Base-by-base conservation (phyloP, 1,284 basidiomycete species). In the Somion occarium region DNA sequence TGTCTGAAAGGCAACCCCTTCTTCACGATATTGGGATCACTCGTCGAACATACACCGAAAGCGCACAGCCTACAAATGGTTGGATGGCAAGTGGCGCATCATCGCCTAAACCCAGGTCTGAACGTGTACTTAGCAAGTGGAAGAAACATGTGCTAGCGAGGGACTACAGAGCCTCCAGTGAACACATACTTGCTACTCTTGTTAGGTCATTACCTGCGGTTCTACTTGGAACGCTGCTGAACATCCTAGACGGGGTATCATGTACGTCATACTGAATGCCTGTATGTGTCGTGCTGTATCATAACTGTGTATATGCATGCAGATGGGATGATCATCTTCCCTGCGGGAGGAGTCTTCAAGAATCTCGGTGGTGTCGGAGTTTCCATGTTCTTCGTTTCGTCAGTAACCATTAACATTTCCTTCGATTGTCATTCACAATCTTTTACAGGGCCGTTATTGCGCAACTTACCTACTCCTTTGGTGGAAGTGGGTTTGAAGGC, bases 311-410 rank as follows among this genome's bases (percentile, higher is more conserved):
- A 11, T 19, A 5, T 37, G 53, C 48, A 39, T 52, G 11, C 23
- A 85, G 82, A 89, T 66, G 87, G 86, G 11, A 89, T 93, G 86
- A 92, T 93, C 65, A 88, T 93, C 56, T 98, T 98, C 68, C 95
- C 95, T 1, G 83, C 87, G 0, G 78, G 82, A 18, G 85, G 87
- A 1, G 78, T 91, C 20, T 98, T 98, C 67, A 72, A 80, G 22
- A 80, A 83, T 54, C 85, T 96, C 44, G 93, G 92, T 1, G 85
- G 91, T 0, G 85, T 90, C 64, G 96, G 96, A 3, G 94, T 98
- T 0, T 94, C 92, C 43, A 91, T 98, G 85, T 97, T 95, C 69
- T 95, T 97, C 66, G 79, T 93, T 38, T 85, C 89, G 78, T 87
- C 61, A 63, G 81, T 74, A 20, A 39, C 48, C 20, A 15, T 38